Percentiles rank a stretch among this genome's conserved stretches.
Evolutionary conservation across 495 filamentous ascomycete genomes (phyloP).

Genomic region (Penicillium psychrofluorescens): DNA sequence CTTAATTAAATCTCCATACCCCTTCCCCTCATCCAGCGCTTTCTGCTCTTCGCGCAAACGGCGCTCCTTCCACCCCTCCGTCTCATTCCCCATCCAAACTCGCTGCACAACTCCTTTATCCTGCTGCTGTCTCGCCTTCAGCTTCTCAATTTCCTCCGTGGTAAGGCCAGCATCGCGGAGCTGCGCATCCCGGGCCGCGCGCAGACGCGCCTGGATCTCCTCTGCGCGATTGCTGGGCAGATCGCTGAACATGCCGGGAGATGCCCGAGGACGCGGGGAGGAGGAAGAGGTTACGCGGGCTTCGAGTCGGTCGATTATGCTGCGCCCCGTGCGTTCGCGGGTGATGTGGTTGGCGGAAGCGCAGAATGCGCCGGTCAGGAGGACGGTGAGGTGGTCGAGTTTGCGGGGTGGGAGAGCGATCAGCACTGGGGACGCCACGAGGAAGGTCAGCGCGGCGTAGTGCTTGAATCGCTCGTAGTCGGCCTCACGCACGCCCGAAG

Average conservation of each 20-base stretch:
- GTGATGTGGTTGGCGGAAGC: constrained; percentile 60
- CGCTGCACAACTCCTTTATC: constrained; percentile 39
- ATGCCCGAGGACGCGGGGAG: background rate
- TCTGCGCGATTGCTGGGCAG: constrained; percentile 50
- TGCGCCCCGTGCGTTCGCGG: constrained; percentile 45
- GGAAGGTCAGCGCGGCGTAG: constrained; percentile 52
- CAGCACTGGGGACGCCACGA: constrained; percentile 63
- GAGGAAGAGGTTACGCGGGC: constrained; percentile 17
- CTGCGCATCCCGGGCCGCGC: constrained; percentile 29
- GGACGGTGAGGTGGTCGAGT: constrained; percentile 55
- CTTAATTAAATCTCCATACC: constrained; percentile 73
- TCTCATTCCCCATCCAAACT: constrained; percentile 61
- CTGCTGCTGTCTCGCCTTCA: constrained; percentile 26
- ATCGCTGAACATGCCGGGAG: constrained; percentile 6
- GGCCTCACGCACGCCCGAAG: constrained; percentile 17
- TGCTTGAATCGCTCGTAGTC: constrained; percentile 49
- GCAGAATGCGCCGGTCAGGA: constrained; percentile 51
- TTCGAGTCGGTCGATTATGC: constrained; percentile 38
- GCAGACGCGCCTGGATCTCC: constrained; percentile 39
- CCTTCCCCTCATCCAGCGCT: constrained; percentile 68
- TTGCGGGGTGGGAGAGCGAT: constrained; percentile 74
- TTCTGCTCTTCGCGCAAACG: constrained; percentile 62
- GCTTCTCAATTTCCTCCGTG: constrained; percentile 32
- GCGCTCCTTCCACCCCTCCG: constrained; percentile 64
- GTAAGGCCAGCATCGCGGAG: constrained; percentile 3